A percentile compares a stretch with the other conserved stretches of the same genome.
Evolutionary conservation across 1,284 basidiomycete genomes (phyloP).

Genomic region (Heterobasidion annosum): DNA sequence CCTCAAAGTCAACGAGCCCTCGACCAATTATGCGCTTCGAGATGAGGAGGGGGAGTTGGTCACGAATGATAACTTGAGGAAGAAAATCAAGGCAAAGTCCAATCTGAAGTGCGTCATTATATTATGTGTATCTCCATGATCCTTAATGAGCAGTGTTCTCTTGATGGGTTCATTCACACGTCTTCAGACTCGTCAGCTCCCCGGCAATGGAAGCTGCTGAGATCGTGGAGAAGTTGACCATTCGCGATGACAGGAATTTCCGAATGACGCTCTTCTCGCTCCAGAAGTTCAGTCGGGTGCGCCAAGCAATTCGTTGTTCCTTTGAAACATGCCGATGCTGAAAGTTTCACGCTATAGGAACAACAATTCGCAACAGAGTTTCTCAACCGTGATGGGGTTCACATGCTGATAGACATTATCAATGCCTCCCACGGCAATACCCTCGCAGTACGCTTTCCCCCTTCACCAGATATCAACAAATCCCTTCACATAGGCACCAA

Average conservation of each 20-base stretch:
- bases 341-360: slow-evolving; percentile 42
- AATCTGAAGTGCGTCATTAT: slow-evolving; percentile 59
- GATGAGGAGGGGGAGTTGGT: slow-evolving; percentile 86
- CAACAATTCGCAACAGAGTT: slow-evolving; percentile 86
- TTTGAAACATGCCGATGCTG: not conserved
- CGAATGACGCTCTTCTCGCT: slow-evolving; percentile 72
- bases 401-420: slow-evolving; percentile 70
- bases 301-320: slow-evolving; percentile 12
- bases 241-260: slow-evolving; percentile 53
- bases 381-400: slow-evolving; percentile 68
- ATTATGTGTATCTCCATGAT: slow-evolving; percentile 3
- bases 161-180: not conserved
- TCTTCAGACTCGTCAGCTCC: slow-evolving; percentile 64
- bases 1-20: slow-evolving; percentile 51
- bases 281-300: slow-evolving; percentile 74
- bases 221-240: slow-evolving; percentile 63
- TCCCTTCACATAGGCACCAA: slow-evolving; percentile 4
- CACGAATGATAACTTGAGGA: slow-evolving; percentile 82
- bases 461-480: not conserved
- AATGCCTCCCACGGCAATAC: slow-evolving; percentile 71
- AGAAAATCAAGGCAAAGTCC: slow-evolving; percentile 73
- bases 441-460: slow-evolving; percentile 53
- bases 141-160: not conserved
- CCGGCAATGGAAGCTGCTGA: slow-evolving; percentile 78
- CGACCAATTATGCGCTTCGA: slow-evolving; percentile 76